phyloP scores from a whole-genome alignment of 2,329 filamentous ascomycete genomes.

The Lomentospora prolificans region DNA sequence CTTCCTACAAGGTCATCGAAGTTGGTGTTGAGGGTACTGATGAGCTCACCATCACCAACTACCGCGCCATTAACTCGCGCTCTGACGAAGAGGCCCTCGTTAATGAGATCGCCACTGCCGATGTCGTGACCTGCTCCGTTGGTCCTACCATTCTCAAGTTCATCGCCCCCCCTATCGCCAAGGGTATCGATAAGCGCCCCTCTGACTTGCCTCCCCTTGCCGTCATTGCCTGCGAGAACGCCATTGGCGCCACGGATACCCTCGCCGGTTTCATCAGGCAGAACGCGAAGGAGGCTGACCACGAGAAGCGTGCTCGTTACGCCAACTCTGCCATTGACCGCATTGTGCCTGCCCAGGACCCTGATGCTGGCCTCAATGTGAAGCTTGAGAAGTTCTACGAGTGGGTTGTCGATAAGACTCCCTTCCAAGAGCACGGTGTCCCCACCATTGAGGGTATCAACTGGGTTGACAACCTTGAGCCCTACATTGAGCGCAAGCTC shows the following conservation, averaged over 20 bases:
- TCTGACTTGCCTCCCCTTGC: conserved; percentile 57
- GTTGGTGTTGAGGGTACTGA: conserved; percentile 76
- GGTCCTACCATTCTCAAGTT: conserved; percentile 94
- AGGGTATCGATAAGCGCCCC: conserved; percentile 77
- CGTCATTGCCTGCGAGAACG: conserved; percentile 97
- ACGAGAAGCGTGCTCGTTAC: conserved; percentile 70
- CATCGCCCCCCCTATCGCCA: conserved; percentile 90
- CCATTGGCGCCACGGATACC: conserved; percentile 86
- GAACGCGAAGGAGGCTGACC: conserved; percentile 60
- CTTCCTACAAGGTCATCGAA: conserved; percentile 85
- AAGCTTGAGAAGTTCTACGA: conserved; percentile 98
- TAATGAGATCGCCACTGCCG: conserved; percentile 75
- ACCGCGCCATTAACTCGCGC: conserved; percentile 93
- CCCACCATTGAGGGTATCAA: conserved; percentile 80
- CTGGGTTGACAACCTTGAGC: conserved; percentile 83
- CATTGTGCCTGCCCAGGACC: conserved; percentile 86
- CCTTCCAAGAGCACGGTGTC: conserved; percentile 58
- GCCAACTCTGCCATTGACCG: conserved; percentile 98
- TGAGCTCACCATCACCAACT: conserved; percentile 81
- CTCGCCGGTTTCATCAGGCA: conserved; percentile 73
- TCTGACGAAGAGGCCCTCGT: conserved; percentile 72
- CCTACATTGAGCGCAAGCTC: conserved; percentile 98
- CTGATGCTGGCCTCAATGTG: conserved; percentile 73
- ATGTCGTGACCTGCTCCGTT: conserved; percentile 92
- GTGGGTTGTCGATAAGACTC: conserved; percentile 88